phyloP scores from a whole-genome alignment of 192 early-diverging fungal genomes.

The Kappamyces sp. region DNA sequence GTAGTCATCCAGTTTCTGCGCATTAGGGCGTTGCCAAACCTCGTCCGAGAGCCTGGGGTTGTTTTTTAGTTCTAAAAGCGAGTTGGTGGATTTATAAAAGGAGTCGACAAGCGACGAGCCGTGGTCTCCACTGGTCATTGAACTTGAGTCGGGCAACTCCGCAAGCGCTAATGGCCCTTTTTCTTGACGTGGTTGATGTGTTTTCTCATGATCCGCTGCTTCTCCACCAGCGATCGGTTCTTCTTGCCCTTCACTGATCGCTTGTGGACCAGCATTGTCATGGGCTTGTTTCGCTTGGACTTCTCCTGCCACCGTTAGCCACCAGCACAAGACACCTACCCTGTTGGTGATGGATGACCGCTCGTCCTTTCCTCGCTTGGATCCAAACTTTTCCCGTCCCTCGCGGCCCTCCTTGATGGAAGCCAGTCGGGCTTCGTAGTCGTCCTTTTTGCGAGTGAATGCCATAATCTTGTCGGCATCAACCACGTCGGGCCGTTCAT shows the following conservation, averaged over 20 bases:
- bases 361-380: slow-evolving; percentile 79
- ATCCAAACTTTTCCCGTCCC: slow-evolving; percentile 84
- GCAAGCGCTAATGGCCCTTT: slow-evolving; percentile 19
- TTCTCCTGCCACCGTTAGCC: slow-evolving; percentile 58
- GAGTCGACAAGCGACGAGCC: not conserved
- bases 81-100: not conserved
- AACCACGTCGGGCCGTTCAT: slow-evolving; percentile 29
- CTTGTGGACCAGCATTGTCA: slow-evolving; percentile 95
- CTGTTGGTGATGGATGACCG: slow-evolving; percentile 72
- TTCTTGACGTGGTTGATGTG: slow-evolving; percentile 50
- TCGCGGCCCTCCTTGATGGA: slow-evolving; percentile 86
- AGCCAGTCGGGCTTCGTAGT: slow-evolving; percentile 84
- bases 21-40: no score
- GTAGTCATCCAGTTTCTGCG: no score
- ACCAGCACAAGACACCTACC: not conserved
- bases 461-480: slow-evolving; percentile 38
- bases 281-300: slow-evolving; percentile 83
- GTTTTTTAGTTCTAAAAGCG: slow-evolving; percentile 1
- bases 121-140: not conserved
- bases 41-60: not conserved
- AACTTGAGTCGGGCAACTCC: not conserved
- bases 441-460: slow-evolving; percentile 78
- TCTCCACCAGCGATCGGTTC: slow-evolving; percentile 38
- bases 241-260: slow-evolving; percentile 54
- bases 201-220: slow-evolving; percentile 37